phyloP scores from a whole-genome alignment of 2,329 filamentous ascomycete genomes.

The Cercospora sp. region DNA sequence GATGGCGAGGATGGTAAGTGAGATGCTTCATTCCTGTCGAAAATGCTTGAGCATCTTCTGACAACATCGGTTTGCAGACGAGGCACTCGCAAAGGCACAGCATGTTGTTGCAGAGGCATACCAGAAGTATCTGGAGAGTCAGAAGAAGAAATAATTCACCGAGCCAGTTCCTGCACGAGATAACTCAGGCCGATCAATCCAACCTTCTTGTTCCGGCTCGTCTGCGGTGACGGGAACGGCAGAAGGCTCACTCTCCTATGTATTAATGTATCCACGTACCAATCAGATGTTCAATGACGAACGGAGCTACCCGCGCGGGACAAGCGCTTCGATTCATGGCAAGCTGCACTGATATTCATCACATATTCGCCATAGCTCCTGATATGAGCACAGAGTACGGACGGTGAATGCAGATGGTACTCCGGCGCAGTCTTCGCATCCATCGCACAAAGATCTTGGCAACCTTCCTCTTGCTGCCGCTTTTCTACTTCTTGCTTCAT shows the following conservation, averaged over 20 bases:
- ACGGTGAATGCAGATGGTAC: not conserved
- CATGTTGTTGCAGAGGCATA: conserved; percentile 4
- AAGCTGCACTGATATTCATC: not conserved
- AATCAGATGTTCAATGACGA: not conserved
- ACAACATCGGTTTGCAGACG: not conserved
- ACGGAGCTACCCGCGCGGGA: not conserved
- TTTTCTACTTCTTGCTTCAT: conserved; percentile 8
- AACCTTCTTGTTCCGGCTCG: not conserved
- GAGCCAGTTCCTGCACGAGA: not conserved
- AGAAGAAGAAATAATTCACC: not conserved
- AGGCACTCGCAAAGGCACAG: not conserved
- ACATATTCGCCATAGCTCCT: not conserved
- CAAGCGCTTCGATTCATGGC: not conserved
- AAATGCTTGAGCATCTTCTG: not conserved
- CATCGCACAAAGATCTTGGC: not conserved
- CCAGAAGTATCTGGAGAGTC: conserved; percentile 8
- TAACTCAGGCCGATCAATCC: not conserved
- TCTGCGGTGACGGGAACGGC: not conserved
- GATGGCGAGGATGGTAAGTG: conserved; percentile 9
- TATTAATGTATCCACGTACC: not conserved
- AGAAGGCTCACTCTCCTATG: not conserved
- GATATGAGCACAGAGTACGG: not conserved
- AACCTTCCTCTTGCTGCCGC: conserved; percentile 1
- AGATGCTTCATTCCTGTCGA: not conserved
- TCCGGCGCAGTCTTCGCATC: not conserved